Percentiles rank a stretch among this genome's conserved stretches.
These are phyloP conservation scores for Boletellus deceptivus DNA, from an alignment of 1,284 basidiomycete genomes.

Conservation along the genomic window DNA sequence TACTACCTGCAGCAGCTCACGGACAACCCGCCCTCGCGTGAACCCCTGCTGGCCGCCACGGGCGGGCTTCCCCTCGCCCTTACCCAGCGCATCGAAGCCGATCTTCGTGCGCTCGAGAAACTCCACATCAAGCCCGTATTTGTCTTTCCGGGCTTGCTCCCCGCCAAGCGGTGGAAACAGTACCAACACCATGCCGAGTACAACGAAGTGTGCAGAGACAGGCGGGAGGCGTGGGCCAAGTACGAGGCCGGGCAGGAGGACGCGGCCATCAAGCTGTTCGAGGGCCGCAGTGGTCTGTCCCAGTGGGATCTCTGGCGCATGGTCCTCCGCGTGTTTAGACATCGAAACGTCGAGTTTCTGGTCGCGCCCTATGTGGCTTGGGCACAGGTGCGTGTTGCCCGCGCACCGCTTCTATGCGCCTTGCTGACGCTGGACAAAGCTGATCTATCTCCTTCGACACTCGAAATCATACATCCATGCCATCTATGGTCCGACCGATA, in stretches of 20 bases:
- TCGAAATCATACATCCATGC: slow-evolving; percentile 93
- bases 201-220: slow-evolving; percentile 71
- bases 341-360: slow-evolving; percentile 94
- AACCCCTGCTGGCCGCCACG: slow-evolving; percentile 91
- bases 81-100: slow-evolving; percentile 83
- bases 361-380: slow-evolving; percentile 94
- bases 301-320: slow-evolving; percentile 92
- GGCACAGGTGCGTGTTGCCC: slow-evolving; percentile 71
- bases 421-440: slow-evolving; percentile 42
- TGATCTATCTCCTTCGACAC: slow-evolving; percentile 94
- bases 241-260: slow-evolving; percentile 91
- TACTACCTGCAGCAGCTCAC: slow-evolving; percentile 85
- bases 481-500: slow-evolving; percentile 88
- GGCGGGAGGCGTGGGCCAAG: slow-evolving; percentile 83
- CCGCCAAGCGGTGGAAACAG: slow-evolving; percentile 64
- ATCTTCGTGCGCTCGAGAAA: slow-evolving; percentile 89
- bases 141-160: slow-evolving; percentile 86
- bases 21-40: slow-evolving; percentile 72
- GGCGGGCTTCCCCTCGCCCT: slow-evolving; percentile 90
- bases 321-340: slow-evolving; percentile 90
- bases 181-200: slow-evolving; percentile 55
- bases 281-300: slow-evolving; percentile 57
- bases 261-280: slow-evolving; percentile 80
- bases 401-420: slow-evolving; percentile 10
- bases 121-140: slow-evolving; percentile 96